Percentiles rank a stretch among this genome's conserved stretches.
Evolutionary conservation across 192 early-diverging fungal genomes (phyloP).

Genomic region (Rhizophagus clarus): DNA sequence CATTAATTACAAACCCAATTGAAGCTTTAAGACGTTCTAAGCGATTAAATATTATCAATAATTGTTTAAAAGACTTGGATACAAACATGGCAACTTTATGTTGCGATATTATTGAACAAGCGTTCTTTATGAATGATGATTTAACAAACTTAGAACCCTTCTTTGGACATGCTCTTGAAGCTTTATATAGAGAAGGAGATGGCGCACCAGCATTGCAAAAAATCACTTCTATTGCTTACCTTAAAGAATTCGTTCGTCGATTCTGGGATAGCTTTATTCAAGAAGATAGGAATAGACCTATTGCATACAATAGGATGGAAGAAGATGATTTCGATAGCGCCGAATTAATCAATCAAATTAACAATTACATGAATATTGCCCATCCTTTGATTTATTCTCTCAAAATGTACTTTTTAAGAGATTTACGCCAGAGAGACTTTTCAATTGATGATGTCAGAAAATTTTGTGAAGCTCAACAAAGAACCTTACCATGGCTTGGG

Average conservation of each 20-base stretch:
- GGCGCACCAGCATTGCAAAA: conserved; percentile 8
- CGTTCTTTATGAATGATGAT: conserved; percentile 10
- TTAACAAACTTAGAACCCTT: not conserved
- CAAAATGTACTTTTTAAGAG: conserved; percentile 29
- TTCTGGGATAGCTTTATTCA: conserved; percentile 2
- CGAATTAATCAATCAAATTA: conserved; percentile 6
- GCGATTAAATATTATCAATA: conserved; percentile 20
- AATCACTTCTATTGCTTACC: conserved; percentile 22
- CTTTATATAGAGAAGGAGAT: not conserved
- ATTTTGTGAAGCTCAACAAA: conserved; percentile 22
- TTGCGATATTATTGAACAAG: conserved; percentile 28
- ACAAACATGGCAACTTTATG: conserved; percentile 18
- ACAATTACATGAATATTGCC: not conserved
- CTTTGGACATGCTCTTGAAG: not conserved
- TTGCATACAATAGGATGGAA: not conserved
- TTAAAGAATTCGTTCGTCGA: conserved; percentile 33
- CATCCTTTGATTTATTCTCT: conserved; percentile 27
- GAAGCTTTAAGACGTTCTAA: not conserved
- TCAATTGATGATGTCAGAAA: conserved; percentile 19
- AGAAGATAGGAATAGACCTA: conserved; percentile 1
- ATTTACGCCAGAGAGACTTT: conserved; percentile 16
- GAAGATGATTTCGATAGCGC: not conserved
- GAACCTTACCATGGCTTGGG: conserved; percentile 10
- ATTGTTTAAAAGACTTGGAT: conserved; percentile 1
- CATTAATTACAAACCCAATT: not conserved